These are phyloP conservation scores for Sanghuangporus weigelae DNA, from an alignment of 1,284 basidiomycete species.

Conservation along the genomic window DNA sequence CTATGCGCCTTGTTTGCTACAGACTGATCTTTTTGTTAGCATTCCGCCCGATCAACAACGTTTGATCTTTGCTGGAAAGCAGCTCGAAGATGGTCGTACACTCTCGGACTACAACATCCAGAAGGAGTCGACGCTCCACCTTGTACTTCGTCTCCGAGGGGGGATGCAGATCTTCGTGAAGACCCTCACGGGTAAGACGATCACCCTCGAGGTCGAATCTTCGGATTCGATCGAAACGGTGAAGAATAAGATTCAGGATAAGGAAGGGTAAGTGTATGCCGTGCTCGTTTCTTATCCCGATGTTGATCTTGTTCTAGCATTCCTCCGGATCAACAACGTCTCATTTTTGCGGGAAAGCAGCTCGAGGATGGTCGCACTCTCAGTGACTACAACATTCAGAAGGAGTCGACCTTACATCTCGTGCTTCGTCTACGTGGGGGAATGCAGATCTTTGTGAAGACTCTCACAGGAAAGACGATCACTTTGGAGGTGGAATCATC, in stretches of 20 bases:
- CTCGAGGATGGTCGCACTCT: conserved; percentile 65
- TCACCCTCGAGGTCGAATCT: conserved; percentile 53
- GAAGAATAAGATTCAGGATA: conserved; percentile 44
- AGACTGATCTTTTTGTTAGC: conserved; percentile 15
- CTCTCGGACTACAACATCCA: conserved; percentile 38
- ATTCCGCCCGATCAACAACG: conserved; percentile 30
- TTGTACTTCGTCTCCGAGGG: conserved; percentile 54
- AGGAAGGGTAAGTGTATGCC: conserved; percentile 30
- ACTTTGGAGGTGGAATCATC: conserved; percentile 97
- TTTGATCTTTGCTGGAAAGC: conserved; percentile 46
- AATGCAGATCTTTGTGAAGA: conserved; percentile 96
- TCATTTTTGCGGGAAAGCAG: conserved; percentile 77
- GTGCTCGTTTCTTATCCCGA: conserved; percentile 30
- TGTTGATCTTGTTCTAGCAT: conserved; percentile 30
- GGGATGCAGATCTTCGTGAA: conserved; percentile 49
- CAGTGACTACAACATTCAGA: conserved; percentile 66
- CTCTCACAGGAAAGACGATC: conserved; percentile 97
- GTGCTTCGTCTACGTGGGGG: conserved; percentile 40
- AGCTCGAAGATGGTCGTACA: conserved; percentile 29
- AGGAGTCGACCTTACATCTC: conserved; percentile 64
- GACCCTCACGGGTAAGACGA: conserved; percentile 51
- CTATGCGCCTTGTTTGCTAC: background rate
- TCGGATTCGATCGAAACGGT: conserved; percentile 54
- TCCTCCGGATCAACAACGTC: conserved; percentile 67
- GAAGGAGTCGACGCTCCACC: conserved; percentile 54